Base-by-base conservation (phyloP, 768 basidiomycete genomes). In the Lentinus brumalis region DNA sequence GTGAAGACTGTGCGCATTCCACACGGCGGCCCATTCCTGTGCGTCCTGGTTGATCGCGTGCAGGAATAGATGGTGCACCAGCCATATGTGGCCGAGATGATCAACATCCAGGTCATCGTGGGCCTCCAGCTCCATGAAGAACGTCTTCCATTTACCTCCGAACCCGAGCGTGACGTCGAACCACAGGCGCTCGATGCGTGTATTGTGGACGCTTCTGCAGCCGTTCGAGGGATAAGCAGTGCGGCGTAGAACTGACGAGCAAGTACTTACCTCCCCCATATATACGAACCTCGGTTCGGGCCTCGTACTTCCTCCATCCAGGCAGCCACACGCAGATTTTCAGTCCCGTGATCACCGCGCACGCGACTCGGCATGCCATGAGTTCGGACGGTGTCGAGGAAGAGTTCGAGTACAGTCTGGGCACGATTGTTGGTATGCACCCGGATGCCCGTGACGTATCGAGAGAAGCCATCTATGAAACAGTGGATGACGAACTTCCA, bases 371-470 rank as follows among this genome's bases (percentile, higher is more conserved):
- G 78, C 1, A 72, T 38, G 1, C 77, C 74, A 67, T 73, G 70
- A 5, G 54, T 35, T 1, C 12, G 16, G 14, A 66, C 54, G 0
- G 66, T 71, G 47, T 62, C 44, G 0, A 70, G 53, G 54, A 79
- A 79, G 0, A 78, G 58, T 0, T 69, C 26, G 0, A 76, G 59
- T 3, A 81, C 79, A 7, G 79, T 81, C 0, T 66, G 45, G 0
- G 69, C 75, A 5, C 64, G 53, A 51, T 82, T 83, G 61, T 82
- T 79, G 53, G 73, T 62, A 51, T 69, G 75, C 0, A 75, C 77
- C 6, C 56, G 55, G 8, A 81, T 64, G 0, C 67, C 78, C 14
- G 68, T 70, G 9, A 77, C 49, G 29, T 39, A 65, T 2, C 69
- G 62, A 1, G 71, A 71, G 56, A 70, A 53, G 5, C 64, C 64